Evolutionary conservation across 345 rosid species (phyloP).

Genomic region (Sonneratia alba): DNA sequence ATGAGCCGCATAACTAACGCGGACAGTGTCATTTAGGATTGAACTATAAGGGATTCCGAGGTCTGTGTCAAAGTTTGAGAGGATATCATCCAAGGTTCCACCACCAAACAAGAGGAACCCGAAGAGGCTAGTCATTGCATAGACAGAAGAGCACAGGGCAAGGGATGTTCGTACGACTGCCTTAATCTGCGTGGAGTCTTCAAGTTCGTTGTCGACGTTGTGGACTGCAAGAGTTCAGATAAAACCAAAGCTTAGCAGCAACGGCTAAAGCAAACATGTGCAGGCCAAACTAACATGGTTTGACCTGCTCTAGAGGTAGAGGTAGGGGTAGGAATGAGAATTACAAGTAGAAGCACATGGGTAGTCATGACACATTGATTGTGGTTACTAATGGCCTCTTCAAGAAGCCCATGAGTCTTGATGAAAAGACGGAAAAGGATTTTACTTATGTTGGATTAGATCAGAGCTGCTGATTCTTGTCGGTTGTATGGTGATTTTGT

Average conservation of each 20-base stretch:
- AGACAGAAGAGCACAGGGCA: conserved; percentile 60
- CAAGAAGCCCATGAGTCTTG: too few relatives aligned
- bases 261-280: too few relatives aligned
- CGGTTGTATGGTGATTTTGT: too few relatives aligned
- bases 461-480: too few relatives aligned
- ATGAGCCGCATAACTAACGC: conserved; percentile 78
- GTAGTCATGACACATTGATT: too few relatives aligned
- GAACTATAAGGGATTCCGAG: conserved; percentile 71
- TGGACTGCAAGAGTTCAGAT: conserved; percentile 45
- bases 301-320: too few relatives aligned
- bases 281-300: too few relatives aligned
- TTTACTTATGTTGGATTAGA: too few relatives aligned
- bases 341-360: too few relatives aligned
- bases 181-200: conserved; percentile 54
- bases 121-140: conserved; percentile 64
- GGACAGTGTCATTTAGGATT: conserved; percentile 62
- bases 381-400: too few relatives aligned
- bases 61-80: conserved; percentile 72
- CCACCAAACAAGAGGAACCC: conserved; percentile 90
- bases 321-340: too few relatives aligned
- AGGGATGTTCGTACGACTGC: conserved; percentile 65
- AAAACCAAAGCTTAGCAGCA: background rate
- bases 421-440: too few relatives aligned
- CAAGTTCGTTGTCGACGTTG: conserved; percentile 77
- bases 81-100: conserved; percentile 68